Conservation (phyloP, 225 moss, liverwort and hornwort species). For the Antitrichia curtipendula region DNA sequence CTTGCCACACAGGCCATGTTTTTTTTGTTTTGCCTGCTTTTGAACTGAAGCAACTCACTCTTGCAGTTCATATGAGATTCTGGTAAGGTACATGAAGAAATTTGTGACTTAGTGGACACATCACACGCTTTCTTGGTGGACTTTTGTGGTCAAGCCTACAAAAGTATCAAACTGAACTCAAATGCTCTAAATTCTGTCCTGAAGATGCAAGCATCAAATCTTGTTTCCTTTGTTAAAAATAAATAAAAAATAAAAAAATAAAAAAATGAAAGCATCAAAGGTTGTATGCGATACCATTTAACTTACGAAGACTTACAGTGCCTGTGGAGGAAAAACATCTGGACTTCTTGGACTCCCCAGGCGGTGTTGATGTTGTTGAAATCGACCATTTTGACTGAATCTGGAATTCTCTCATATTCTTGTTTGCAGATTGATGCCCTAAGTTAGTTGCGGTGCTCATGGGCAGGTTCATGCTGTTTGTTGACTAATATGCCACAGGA, state of each 20-base stretch:
- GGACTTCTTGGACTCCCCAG: background rate
- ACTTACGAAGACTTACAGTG: too few species aligned
- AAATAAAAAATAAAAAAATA: too few species aligned
- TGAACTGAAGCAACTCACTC: background rate
- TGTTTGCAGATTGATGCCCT: background rate
- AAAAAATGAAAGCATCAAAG: background rate
- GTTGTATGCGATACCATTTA: too few species aligned
- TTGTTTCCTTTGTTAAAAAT: too few species aligned
- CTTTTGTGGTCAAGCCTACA: background rate
- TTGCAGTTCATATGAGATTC: background rate
- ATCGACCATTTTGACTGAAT: background rate
- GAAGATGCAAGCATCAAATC: background rate
- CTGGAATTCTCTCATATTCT: background rate
- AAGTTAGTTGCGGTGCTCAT: background rate
- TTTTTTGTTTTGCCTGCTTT: background rate
- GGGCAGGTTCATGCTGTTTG: background rate
- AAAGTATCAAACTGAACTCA: background rate
- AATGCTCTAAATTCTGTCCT: background rate
- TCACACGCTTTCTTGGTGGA: background rate
- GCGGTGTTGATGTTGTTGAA: background rate
- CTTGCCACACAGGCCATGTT: background rate
- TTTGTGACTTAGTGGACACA: background rate
- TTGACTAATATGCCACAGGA: background rate
- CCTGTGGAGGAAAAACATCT: background rate
- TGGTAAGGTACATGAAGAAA: background rate